Evolutionary conservation across 176 grass and related monocot species (phyloP).

Genomic region (Oryza brachyantha): DNA sequence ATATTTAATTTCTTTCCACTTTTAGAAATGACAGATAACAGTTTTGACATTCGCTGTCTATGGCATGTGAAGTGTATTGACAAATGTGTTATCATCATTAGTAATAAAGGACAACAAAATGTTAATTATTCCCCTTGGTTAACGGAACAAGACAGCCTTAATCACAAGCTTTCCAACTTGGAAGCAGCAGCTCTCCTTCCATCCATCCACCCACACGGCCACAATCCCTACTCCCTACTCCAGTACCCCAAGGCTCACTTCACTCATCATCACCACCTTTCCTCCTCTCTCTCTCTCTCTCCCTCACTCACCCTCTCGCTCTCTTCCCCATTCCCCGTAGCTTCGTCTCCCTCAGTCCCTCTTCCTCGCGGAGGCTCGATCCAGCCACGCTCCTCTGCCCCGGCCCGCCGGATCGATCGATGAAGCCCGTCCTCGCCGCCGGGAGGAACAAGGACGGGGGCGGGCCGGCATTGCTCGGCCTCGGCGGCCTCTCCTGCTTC

Average conservation of each 20-base stretch:
- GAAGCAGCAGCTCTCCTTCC: too few species aligned
- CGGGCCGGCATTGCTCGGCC: not conserved
- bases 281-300: not conserved
- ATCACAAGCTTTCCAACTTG: too few species aligned
- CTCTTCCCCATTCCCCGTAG: not conserved
- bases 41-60: too few species aligned
- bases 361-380: not conserved
- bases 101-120: too few species aligned
- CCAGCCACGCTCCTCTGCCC: not conserved
- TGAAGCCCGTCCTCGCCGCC: conserved; percentile 52
- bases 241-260: not conserved
- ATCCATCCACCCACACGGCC: not conserved
- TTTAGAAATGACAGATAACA: too few species aligned
- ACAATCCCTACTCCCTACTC: not conserved
- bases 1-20: too few species aligned
- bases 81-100: too few species aligned
- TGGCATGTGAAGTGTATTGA: too few species aligned
- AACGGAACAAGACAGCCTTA: too few species aligned
- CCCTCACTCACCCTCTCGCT: not conserved
- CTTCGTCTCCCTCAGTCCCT: not conserved
- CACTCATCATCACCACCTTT: conserved; percentile 37
- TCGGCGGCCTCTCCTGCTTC: conserved; percentile 38
- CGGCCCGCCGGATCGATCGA: not conserved
- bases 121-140: too few species aligned
- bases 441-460: conserved; percentile 31